These are phyloP conservation scores for Warburgia ugandensis DNA, from an alignment of 164 flowering plant species.

Conservation along the genomic window DNA sequence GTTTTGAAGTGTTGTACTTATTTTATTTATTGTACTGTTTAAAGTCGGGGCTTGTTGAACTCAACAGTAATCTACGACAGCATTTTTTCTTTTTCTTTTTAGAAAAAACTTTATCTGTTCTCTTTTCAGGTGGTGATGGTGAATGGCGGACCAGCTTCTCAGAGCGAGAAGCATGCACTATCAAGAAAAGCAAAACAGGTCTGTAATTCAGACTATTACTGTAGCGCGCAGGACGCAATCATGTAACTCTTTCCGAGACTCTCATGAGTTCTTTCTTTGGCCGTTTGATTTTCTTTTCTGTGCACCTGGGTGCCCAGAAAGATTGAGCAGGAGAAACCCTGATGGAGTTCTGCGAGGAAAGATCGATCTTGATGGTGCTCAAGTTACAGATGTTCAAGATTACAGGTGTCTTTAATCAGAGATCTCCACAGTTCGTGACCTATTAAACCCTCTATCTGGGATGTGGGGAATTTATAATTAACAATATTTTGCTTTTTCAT, in stretches of 20 bases:
- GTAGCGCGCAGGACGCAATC: no score
- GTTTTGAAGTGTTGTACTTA: no score
- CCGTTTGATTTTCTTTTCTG: conserved; percentile 5
- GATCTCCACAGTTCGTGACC: not conserved
- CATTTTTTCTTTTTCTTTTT: no score
- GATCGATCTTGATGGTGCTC: conserved; percentile 60
- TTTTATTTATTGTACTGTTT: no score
- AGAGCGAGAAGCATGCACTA: conserved; percentile 61
- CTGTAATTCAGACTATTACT: conserved; percentile 26
- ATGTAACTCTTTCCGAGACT: no score
- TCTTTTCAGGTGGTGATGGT: conserved; percentile 59
- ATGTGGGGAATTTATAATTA: no score
- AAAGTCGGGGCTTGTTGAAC: conserved; percentile 12
- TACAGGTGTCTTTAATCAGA: conserved; percentile 40
- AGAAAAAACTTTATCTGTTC: conserved; percentile 8
- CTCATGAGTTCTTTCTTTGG: not conserved
- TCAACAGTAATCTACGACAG: not conserved
- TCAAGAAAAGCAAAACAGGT: conserved; percentile 98
- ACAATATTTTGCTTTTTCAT: no score
- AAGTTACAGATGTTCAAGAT: conserved; percentile 65
- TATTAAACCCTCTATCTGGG: no score
- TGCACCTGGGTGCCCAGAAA: conserved; percentile 37
- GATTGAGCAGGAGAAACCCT: conserved; percentile 37
- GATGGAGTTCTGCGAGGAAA: conserved; percentile 57
- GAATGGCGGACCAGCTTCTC: conserved; percentile 63